These are phyloP conservation scores for Hymenoscyphus linearis DNA, from an alignment of 2,329 filamentous ascomycete genomes.

Conservation along the genomic window DNA sequence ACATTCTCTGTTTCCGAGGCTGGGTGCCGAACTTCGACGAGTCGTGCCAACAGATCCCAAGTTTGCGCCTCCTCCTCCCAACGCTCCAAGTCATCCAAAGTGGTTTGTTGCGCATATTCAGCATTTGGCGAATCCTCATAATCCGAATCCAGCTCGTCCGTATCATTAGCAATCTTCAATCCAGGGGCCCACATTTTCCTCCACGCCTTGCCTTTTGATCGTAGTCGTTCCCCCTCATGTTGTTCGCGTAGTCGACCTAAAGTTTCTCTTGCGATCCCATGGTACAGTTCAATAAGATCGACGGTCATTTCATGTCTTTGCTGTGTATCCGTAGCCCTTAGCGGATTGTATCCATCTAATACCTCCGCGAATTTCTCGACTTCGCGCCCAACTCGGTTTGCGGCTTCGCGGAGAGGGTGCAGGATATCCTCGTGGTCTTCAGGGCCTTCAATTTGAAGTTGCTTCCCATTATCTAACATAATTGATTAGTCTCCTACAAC, in stretches of 20 bases:
- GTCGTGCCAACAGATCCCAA: slow-evolving; percentile 71
- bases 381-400: slow-evolving; percentile 68
- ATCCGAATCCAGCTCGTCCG: slow-evolving; percentile 38
- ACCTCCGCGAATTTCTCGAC: slow-evolving; percentile 82
- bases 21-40: slow-evolving; percentile 61
- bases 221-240: slow-evolving; percentile 27
- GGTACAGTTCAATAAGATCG: slow-evolving; percentile 61
- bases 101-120: slow-evolving; percentile 26
- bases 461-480: slow-evolving; percentile 21
- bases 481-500: not conserved
- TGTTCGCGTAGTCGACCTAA: slow-evolving; percentile 40
- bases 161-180: slow-evolving; percentile 25
- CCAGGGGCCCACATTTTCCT: slow-evolving; percentile 34
- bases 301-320: slow-evolving; percentile 63
- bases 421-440: slow-evolving; percentile 44
- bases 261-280: slow-evolving; percentile 47
- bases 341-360: slow-evolving; percentile 68
- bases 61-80: slow-evolving; percentile 83
- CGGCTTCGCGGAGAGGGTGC: slow-evolving; percentile 57
- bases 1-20: slow-evolving; percentile 27
- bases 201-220: slow-evolving; percentile 25
- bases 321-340: slow-evolving; percentile 39
- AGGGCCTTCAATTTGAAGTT: slow-evolving; percentile 29
- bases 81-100: slow-evolving; percentile 48
- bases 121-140: slow-evolving; percentile 39